Evolutionary conservation across 306 rosid genomes (phyloP).

Genomic region (Castanea mollissima): DNA sequence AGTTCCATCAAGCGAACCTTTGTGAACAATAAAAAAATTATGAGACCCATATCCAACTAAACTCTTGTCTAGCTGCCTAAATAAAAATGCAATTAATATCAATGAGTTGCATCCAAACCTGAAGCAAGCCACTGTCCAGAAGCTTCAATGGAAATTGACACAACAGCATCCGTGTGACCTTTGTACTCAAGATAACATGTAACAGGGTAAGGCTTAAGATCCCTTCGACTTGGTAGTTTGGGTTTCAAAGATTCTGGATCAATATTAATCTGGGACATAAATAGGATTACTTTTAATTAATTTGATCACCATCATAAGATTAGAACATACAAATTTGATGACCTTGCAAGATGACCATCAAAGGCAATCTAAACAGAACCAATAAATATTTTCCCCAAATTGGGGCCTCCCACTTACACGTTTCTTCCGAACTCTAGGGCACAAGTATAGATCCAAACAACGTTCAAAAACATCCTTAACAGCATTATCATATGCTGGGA

Average conservation of each 20-base stretch:
- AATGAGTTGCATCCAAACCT: constrained; percentile 46
- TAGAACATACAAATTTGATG: background rate
- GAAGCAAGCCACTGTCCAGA: constrained; percentile 99
- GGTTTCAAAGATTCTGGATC: constrained; percentile 95
- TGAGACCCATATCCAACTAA: constrained; percentile 7
- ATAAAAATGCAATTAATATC: constrained; percentile 15
- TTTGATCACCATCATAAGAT: background rate
- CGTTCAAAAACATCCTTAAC: constrained; percentile 78
- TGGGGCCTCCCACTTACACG: constrained; percentile 58
- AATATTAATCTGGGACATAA: constrained; percentile 63
- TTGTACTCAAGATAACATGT: constrained; percentile 74
- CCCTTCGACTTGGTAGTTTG: constrained; percentile 81
- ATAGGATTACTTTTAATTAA: constrained; percentile 5
- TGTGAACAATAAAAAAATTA: constrained; percentile 22
- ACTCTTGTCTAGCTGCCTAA: background rate
- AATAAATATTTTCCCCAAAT: constrained; percentile 7
- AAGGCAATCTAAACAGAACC: background rate
- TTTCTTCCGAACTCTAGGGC: constrained; percentile 84
- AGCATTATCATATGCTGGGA: constrained; percentile 87
- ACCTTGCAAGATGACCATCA: constrained; percentile 6
- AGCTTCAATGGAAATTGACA: constrained; percentile 72
- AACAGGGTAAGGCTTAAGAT: constrained; percentile 83
- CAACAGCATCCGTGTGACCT: constrained; percentile 85
- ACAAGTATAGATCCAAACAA: constrained; percentile 84
- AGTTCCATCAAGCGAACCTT: constrained; percentile 91